Evolutionary conservation across 2,329 filamentous ascomycete species (phyloP).

Genomic region (Penicillium sp.): DNA sequence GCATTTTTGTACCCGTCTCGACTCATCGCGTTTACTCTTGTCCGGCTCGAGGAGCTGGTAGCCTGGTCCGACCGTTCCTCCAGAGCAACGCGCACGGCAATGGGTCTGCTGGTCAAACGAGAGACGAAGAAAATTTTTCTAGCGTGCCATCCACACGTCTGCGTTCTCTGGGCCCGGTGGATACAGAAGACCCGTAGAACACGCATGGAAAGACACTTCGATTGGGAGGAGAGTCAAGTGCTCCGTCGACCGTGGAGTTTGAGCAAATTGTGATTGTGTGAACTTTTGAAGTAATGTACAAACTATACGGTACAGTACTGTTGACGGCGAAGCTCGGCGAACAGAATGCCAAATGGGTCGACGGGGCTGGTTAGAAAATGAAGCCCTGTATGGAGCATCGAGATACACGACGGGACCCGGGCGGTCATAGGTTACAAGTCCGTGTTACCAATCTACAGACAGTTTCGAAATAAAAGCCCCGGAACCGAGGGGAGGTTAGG

Average conservation of each 20-base stretch:
- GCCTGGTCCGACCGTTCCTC: too few species aligned
- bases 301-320: too few species aligned
- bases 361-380: not conserved
- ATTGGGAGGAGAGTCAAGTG: conserved; percentile 3
- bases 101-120: conserved; percentile 4
- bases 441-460: not conserved
- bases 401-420: too few species aligned
- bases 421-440: not conserved
- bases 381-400: not conserved
- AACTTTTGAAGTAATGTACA: not conserved
- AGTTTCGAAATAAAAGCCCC: not conserved
- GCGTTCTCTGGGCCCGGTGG: conserved; percentile 8
- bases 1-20: conserved; percentile 12
- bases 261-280: conserved; percentile 5
- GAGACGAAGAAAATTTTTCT: conserved; percentile 7
- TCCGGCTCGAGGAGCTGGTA: conserved; percentile 16
- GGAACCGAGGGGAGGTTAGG: not conserved
- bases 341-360: too few species aligned
- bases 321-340: too few species aligned
- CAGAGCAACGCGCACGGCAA: too few species aligned
- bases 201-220: conserved; percentile 11
- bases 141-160: not conserved
- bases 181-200: conserved; percentile 21
- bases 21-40: conserved; percentile 20
- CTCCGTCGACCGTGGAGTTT: conserved; percentile 3